Percentiles rank a stretch among this genome's conserved stretches.
These are phyloP conservation scores for Angomonas deanei DNA, from an alignment of 208 protist species.

Conservation along the genomic window DNA sequence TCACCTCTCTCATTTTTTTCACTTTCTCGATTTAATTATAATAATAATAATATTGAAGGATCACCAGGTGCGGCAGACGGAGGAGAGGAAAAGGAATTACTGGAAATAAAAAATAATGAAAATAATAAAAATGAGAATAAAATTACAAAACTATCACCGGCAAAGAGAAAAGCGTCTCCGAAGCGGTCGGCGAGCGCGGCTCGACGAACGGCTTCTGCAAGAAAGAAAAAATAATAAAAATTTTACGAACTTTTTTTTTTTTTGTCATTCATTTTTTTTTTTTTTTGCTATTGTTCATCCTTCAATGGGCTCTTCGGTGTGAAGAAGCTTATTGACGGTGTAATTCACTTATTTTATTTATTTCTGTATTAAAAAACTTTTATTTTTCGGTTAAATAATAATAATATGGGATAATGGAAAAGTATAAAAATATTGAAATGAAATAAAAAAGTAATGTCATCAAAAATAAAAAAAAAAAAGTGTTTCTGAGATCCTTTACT, in stretches of 20 bases:
- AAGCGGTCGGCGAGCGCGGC: background rate
- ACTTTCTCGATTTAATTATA: no score
- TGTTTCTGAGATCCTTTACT: no score
- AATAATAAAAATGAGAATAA: no score
- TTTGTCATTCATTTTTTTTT: background rate
- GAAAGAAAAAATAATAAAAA: background rate
- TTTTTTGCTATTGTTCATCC: background rate
- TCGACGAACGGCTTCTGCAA: background rate
- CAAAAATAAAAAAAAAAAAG: no score
- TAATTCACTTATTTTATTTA: background rate
- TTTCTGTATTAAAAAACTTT: conserved; percentile 3
- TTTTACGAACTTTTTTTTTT: background rate
- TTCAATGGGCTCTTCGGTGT: background rate
- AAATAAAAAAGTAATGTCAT: no score
- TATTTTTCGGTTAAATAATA: background rate
- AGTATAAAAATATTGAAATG: background rate
- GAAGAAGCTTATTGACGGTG: background rate
- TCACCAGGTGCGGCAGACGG: no score
- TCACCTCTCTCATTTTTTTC: no score
- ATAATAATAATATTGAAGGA: no score
- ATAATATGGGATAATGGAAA: background rate
- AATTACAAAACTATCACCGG: background rate
- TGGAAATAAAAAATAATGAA: no score
- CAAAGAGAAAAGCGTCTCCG: background rate
- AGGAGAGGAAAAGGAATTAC: no score